Evolutionary conservation across 2,329 filamentous ascomycete genomes (phyloP).

Genomic region (Diaporthe batatas): DNA sequence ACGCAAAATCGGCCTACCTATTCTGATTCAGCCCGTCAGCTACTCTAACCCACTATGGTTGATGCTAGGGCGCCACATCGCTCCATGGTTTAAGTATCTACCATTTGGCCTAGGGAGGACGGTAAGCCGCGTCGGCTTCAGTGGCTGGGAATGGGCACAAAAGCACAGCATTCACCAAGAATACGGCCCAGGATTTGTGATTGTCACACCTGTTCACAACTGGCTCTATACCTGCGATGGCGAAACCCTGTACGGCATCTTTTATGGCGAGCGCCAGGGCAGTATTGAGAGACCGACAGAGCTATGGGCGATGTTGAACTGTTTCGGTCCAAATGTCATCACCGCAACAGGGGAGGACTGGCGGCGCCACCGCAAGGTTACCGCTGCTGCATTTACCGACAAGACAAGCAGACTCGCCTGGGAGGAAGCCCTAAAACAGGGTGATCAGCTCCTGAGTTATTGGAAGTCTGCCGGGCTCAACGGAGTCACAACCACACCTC

Average conservation of each 20-base stretch:
- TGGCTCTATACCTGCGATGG: neutral
- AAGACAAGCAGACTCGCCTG: neutral
- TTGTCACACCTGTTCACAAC: neutral
- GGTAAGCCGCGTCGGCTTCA: neutral
- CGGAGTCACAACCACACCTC: no score
- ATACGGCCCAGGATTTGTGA: neutral
- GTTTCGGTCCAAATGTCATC: neutral
- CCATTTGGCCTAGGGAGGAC: neutral
- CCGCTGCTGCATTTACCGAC: neutral
- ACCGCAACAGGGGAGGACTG: neutral
- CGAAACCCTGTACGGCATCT: neutral
- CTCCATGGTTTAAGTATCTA: neutral
- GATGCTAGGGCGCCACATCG: neutral
- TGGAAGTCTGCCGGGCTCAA: no score
- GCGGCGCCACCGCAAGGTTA: neutral
- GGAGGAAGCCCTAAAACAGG: no score
- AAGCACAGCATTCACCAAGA: neutral
- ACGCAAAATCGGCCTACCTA: neutral
- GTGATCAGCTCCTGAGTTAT: no score
- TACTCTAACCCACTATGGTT: neutral
- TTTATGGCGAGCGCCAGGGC: neutral
- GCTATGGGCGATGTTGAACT: neutral
- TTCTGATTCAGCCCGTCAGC: neutral
- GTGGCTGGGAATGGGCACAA: slow-evolving; percentile 1
- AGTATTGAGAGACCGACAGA: slow-evolving; percentile 1